Evolutionary conservation across 2,329 filamentous ascomycete species (phyloP), one percentile per base, ranked within the genome.

Genomic region (Ascochyta fabae): DNA sequence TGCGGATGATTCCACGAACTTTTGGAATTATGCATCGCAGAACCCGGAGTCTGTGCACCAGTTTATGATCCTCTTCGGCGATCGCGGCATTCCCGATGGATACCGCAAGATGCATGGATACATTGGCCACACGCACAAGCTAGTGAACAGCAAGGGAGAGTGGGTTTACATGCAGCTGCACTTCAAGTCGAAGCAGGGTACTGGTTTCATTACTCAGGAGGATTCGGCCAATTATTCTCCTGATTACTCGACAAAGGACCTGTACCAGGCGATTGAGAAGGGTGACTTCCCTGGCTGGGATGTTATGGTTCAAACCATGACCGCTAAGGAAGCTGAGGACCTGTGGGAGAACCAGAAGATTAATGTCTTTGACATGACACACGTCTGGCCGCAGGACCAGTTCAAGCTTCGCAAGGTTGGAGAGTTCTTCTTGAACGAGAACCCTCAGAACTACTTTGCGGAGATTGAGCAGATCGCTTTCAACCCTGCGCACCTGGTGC

Each of bases 401-500:
- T 84, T 81, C 71, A 82, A 81, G 40, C 76, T 81, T 5, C 80
- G 81, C 60, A 81, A 83, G 70, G 76, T 83, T 31, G 81, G 81
- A 60, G 80, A 82, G 66, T 80, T 83, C 64, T 75, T 74, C 63
- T 61, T 84, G 38, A 83, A 83, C 69, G 81, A 83, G 73, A 84
- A 83, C 59, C 78, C 77, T n/a, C 74, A 83, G 70, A 86, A 86
- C 70, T 86, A 86, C 72, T 86, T 86, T 60, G 82, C 83, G 60
- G 85, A 89, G 65, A 88, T 90, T 45, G 88, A 91, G 77, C 88
- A 90, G 70, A 81, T 85, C 16, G 86, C 87, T 2, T 91, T 89
- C 81, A 86, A 83, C 57, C 88, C 88, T 35, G 82, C 86, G 6
- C 86, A 90, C 69, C 75, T 90, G 73, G 81, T 85, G 3, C 87